phyloP scores from a whole-genome alignment of 768 basidiomycete genomes.

The Phlebiopsis gigantea region DNA sequence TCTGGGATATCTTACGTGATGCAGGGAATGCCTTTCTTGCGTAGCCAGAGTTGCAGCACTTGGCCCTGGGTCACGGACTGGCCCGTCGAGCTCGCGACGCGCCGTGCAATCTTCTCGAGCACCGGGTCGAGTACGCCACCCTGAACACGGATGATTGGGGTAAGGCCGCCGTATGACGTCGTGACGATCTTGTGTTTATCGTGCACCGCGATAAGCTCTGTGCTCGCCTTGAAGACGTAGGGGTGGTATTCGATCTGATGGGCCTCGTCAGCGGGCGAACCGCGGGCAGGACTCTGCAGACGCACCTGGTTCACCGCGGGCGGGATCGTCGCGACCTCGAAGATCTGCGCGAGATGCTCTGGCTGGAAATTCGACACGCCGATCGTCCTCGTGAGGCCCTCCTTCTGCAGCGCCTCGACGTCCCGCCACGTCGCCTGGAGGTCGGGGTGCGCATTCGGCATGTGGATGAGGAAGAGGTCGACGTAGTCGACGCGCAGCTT shows the following conservation, averaged over 20 bases:
- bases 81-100: conserved; percentile 19
- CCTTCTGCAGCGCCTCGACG: conserved; percentile 36
- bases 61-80: conserved; percentile 25
- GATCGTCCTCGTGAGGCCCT: conserved; percentile 35
- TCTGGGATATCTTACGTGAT: conserved; percentile 26
- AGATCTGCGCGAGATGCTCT: conserved; percentile 37
- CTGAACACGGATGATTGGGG: conserved; percentile 30
- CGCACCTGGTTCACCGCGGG: conserved; percentile 54
- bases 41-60: conserved; percentile 28
- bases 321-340: conserved; percentile 36
- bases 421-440: conserved; percentile 38
- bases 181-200: conserved; percentile 34
- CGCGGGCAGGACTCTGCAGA: background rate
- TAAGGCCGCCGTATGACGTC: conserved; percentile 35
- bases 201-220: conserved; percentile 30
- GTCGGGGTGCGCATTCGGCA: conserved; percentile 18
- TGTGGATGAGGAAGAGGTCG: conserved; percentile 44
- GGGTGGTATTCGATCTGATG: conserved; percentile 54
- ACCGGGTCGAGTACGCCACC: conserved; percentile 37
- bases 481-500: conserved; percentile 36
- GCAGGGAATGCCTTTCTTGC: conserved; percentile 25
- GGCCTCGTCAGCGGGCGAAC: background rate
- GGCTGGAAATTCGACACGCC: conserved; percentile 55
- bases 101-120: conserved; percentile 26
- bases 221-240: conserved; percentile 40